phyloP scores from a whole-genome alignment of 768 basidiomycete species.

The Basidioascus undulatus region DNA sequence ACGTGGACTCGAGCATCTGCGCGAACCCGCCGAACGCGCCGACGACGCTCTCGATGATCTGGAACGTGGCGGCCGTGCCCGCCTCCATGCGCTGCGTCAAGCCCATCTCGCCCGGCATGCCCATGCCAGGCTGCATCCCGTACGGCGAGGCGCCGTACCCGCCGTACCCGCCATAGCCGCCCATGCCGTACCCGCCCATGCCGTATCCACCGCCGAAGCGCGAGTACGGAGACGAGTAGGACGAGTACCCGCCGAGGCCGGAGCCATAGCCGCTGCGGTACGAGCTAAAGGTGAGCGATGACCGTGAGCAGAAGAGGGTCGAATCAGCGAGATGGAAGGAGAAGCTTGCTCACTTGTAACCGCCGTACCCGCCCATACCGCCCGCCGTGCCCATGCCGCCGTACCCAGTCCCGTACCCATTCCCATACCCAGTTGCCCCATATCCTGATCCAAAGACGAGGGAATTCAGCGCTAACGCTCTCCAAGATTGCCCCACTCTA shows the following conservation, averaged over 20 bases:
- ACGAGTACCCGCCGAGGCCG: slow-evolving; percentile 21
- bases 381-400: background rate
- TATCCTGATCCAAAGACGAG: slow-evolving; percentile 5
- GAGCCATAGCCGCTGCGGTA: background rate
- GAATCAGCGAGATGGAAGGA: background rate
- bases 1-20: slow-evolving; percentile 91
- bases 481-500: too few species aligned
- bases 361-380: background rate
- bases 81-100: slow-evolving; percentile 71
- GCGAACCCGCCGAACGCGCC: slow-evolving; percentile 84
- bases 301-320: background rate
- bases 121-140: slow-evolving; percentile 16
- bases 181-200: slow-evolving; percentile 28
- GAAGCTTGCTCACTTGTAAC: background rate
- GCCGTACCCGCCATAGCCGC: slow-evolving; percentile 22
- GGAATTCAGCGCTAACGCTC: background rate
- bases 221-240: slow-evolving; percentile 23
- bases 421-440: too few species aligned
- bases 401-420: background rate
- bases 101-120: slow-evolving; percentile 24
- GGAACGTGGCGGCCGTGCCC: slow-evolving; percentile 77
- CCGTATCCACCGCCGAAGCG: slow-evolving; percentile 22
- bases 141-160: slow-evolving; percentile 9
- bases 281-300: background rate
- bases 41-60: slow-evolving; percentile 79